Evolutionary conservation across 108 stramenopile species (phyloP).

Genomic region (Cyclostephanos tholiformis): DNA sequence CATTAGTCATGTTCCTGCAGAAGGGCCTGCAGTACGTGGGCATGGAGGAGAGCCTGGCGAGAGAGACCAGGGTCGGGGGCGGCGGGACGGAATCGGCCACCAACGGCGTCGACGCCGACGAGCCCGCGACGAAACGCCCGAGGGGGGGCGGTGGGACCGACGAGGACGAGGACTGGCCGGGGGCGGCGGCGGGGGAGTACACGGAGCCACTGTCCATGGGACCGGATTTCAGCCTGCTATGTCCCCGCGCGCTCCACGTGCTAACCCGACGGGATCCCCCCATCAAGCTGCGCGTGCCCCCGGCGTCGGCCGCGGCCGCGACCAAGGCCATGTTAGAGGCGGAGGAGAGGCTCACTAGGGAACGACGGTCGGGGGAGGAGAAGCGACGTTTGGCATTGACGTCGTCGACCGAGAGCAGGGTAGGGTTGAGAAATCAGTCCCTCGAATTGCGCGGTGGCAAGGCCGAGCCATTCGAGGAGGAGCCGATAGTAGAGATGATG

Average conservation of each 20-base stretch:
- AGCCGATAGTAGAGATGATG: not conserved
- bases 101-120: not conserved
- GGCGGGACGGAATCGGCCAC: not conserved
- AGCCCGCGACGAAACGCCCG: conserved; percentile 1
- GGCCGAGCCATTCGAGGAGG: conserved; percentile 11
- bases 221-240: conserved; percentile 70
- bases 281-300: conserved; percentile 80
- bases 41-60: conserved; percentile 80
- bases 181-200: conserved; percentile 19
- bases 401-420: conserved; percentile 13
- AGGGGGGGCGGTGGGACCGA: not conserved
- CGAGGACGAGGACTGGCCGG: conserved; percentile 26
- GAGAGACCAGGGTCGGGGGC: conserved; percentile 32
- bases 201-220: conserved; percentile 30
- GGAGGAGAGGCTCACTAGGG: conserved; percentile 55
- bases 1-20: conserved; percentile 83
- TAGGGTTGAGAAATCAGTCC: conserved; percentile 26
- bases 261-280: conserved; percentile 77
- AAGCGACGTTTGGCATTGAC: conserved; percentile 21
- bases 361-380: conserved; percentile 16
- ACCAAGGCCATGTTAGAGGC: conserved; percentile 70
- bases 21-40: conserved; percentile 91
- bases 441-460: conserved; percentile 20
- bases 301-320: conserved; percentile 79
- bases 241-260: conserved; percentile 66